These are phyloP conservation scores for Pharus latifolius DNA, from an alignment of 176 grass and related monocot genomes.

Conservation along the genomic window DNA sequence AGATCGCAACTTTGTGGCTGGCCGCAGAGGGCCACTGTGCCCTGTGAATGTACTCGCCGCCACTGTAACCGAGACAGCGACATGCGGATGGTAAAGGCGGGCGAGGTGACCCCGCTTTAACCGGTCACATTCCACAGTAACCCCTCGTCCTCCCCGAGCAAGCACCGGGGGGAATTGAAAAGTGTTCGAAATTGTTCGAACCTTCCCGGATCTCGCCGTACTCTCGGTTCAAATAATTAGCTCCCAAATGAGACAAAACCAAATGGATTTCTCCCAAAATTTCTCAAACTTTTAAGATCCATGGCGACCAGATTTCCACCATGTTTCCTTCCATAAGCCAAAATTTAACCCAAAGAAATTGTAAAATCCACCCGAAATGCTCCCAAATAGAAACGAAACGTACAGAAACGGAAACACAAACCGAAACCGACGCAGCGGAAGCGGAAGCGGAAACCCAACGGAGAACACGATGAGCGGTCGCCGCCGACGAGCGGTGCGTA, in stretches of 20 bases:
- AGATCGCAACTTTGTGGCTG: slow-evolving; percentile 35
- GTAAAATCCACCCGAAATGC: background rate
- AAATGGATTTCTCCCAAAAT: background rate
- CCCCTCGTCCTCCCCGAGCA: background rate
- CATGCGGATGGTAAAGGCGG: background rate
- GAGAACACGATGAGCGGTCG: background rate
- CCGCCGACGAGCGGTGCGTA: background rate
- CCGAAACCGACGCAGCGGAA: background rate
- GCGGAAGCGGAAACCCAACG: slow-evolving; percentile 2
- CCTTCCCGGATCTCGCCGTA: slow-evolving; percentile 36
- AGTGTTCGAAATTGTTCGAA: slow-evolving; percentile 8
- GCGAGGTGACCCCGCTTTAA: background rate
- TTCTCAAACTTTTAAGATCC: background rate
- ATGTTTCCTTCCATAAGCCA: slow-evolving; percentile 16
- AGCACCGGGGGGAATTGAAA: background rate
- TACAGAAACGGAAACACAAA: background rate
- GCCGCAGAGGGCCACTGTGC: slow-evolving; percentile 8
- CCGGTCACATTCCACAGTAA: slow-evolving; percentile 29
- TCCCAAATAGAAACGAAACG: background rate
- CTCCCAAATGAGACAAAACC: background rate
- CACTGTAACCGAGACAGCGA: slow-evolving; percentile 23
- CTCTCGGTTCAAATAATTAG: slow-evolving; percentile 7
- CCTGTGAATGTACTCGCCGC: slow-evolving; percentile 28
- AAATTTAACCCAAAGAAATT: background rate
- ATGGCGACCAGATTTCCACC: slow-evolving; percentile 2